Conservation (phyloP, 2,329 filamentous ascomycete species). For the Thielaviopsis ethacetica region DNA sequence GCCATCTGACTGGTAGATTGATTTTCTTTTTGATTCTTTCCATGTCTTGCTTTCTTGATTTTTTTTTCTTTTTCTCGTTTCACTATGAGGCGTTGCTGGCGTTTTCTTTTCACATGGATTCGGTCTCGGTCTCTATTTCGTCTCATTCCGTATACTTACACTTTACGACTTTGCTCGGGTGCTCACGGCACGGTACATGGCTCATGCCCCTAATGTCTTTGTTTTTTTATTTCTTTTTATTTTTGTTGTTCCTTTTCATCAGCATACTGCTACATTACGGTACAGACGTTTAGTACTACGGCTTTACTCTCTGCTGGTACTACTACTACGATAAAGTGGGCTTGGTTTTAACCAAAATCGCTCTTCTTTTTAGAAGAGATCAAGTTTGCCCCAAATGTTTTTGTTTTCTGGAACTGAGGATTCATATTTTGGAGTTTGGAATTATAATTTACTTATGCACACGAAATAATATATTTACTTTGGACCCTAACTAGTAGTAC, state of each 20-base stretch:
- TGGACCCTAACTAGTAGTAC: no score
- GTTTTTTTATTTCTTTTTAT: neutral
- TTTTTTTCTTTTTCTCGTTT: conserved; percentile 1
- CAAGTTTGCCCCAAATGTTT: neutral
- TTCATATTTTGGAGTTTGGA: neutral
- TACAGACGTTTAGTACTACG: no score
- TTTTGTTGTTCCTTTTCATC: neutral
- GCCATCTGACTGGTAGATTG: neutral
- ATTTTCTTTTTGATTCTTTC: neutral
- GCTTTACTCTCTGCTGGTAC: no score
- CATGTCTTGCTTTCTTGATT: conserved; percentile 1
- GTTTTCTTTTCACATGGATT: neutral
- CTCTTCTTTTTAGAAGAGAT: neutral
- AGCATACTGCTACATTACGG: neutral
- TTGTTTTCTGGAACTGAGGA: neutral
- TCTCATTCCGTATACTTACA: neutral
- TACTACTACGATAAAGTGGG: neutral
- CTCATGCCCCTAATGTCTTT: no score
- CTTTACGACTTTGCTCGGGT: neutral
- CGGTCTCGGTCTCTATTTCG: neutral
- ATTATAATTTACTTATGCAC: neutral
- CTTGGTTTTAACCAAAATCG: neutral
- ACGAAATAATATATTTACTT: no score
- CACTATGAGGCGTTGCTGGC: neutral
- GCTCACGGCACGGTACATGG: no score